Conservation (phyloP, 257 asterid species). For the Fraxinus pennsylvanica region DNA sequence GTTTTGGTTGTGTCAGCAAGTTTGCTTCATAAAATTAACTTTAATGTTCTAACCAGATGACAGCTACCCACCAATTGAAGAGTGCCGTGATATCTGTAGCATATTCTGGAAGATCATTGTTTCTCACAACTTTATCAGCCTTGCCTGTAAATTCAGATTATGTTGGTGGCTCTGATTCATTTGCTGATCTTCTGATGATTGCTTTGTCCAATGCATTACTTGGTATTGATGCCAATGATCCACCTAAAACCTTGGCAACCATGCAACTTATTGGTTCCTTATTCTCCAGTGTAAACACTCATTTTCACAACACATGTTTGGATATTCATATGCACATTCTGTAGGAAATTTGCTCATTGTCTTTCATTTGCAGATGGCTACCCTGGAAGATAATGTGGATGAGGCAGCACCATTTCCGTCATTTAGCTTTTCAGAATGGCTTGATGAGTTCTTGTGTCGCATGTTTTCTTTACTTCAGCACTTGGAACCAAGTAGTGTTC, state of each 20-base stretch:
- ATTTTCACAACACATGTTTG: slow-evolving; percentile 21
- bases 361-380: slow-evolving; percentile 70
- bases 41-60: slow-evolving; percentile 60
- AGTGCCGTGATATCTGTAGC: slow-evolving; percentile 95
- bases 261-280: slow-evolving; percentile 94
- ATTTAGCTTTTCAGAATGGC: slow-evolving; percentile 91
- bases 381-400: slow-evolving; percentile 65
- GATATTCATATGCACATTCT: not conserved
- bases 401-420: slow-evolving; percentile 62
- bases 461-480: slow-evolving; percentile 89
- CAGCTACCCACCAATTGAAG: slow-evolving; percentile 99
- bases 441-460: slow-evolving; percentile 93
- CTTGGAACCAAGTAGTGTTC: slow-evolving; percentile 86
- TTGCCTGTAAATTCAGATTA: slow-evolving; percentile 42
- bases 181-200: slow-evolving; percentile 76
- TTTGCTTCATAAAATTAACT: slow-evolving; percentile 26
- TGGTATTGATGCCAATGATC: slow-evolving; percentile 99
- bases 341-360: slow-evolving; percentile 35
- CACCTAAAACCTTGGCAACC: slow-evolving; percentile 97
- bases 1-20: slow-evolving; percentile 3
- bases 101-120: slow-evolving; percentile 80
- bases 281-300: slow-evolving; percentile 76
- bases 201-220: slow-evolving; percentile 89
- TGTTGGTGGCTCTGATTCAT: slow-evolving; percentile 56
- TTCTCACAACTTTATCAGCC: slow-evolving; percentile 57